These are phyloP conservation scores for Ambrosia trifida DNA, from an alignment of 129 eudicot genomes.

Conservation along the genomic window DNA sequence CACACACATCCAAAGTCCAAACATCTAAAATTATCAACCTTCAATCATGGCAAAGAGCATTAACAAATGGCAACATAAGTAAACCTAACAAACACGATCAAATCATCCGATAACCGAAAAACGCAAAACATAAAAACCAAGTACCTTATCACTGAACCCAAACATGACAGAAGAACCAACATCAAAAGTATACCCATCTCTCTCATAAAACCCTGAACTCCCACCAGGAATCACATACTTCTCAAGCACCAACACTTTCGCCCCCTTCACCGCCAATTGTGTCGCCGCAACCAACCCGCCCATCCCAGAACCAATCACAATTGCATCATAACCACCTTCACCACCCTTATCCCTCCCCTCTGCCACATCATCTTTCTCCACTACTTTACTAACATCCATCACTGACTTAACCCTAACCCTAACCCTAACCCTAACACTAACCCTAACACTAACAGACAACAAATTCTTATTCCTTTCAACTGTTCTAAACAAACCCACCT, in stretches of 20 bases:
- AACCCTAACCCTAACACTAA: background rate
- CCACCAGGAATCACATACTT: constrained; percentile 99
- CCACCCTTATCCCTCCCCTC: constrained; percentile 32
- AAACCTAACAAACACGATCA: background rate
- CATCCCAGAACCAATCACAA: constrained; percentile 97
- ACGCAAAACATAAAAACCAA: background rate
- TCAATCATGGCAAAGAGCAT: constrained; percentile 8
- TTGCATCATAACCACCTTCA: constrained; percentile 64
- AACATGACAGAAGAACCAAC: constrained; percentile 98
- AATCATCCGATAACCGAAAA: background rate
- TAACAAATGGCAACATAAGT: background rate
- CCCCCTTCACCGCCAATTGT: constrained; percentile 97
- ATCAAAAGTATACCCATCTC: constrained; percentile 92
- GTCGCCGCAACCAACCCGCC: constrained; percentile 99
- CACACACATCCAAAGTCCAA: constrained; percentile 9
- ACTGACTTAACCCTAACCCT: constrained; percentile 42
- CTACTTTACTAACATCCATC: constrained; percentile 44
- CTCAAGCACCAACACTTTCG: constrained; percentile 85
- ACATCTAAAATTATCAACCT: background rate
- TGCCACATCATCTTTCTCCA: constrained; percentile 41
- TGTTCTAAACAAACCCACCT: constrained; percentile 22
- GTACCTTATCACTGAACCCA: constrained; percentile 97
- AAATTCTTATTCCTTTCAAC: constrained; percentile 28
- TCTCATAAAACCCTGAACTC: constrained; percentile 89
- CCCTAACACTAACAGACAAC: constrained; percentile 21